Evolutionary conservation across 345 rosid species (phyloP).

Genomic region (Conringia planisiliqua): DNA sequence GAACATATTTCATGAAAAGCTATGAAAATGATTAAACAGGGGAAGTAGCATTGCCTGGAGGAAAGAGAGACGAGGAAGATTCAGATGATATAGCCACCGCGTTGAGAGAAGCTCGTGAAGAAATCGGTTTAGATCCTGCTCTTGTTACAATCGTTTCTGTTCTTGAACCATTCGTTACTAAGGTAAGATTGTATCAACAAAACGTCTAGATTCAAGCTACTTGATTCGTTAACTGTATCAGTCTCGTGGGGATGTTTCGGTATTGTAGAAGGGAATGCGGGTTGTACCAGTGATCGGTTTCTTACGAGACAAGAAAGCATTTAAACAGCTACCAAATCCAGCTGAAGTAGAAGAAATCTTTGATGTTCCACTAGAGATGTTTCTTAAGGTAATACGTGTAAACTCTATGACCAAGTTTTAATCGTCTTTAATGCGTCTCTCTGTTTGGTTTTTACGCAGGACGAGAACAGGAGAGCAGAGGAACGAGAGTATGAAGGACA

Average conservation of each 20-base stretch:
- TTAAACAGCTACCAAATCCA: constrained; percentile 42
- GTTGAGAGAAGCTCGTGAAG: constrained; percentile 63
- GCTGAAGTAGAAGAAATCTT: constrained; percentile 65
- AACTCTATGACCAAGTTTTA: neutral
- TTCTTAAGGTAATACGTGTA: constrained; percentile 49
- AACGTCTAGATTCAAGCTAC: neutral
- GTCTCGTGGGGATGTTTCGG: neutral
- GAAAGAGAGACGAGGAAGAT: constrained; percentile 52
- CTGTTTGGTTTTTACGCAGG: constrained; percentile 26
- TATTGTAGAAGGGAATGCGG: constrained; percentile 38
- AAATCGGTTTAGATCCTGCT: constrained; percentile 59
- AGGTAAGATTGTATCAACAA: constrained; percentile 35
- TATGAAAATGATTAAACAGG: constrained; percentile 33
- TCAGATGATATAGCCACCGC: constrained; percentile 53
- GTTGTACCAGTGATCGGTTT: constrained; percentile 65
- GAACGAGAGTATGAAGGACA: constrained; percentile 54
- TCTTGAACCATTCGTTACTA: constrained; percentile 43
- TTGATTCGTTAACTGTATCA: neutral
- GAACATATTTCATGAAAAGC: too few relatives aligned
- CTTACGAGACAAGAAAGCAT: constrained; percentile 43
- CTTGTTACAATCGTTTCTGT: constrained; percentile 44
- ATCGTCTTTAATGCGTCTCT: neutral
- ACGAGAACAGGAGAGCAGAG: constrained; percentile 50
- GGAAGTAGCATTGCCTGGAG: constrained; percentile 67
- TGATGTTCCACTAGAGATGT: constrained; percentile 72